Percentiles rank a stretch among this genome's conserved stretches.
These are phyloP conservation scores for Alternaria dauci DNA, from an alignment of 2,329 filamentous ascomycete genomes.

Conservation along the genomic window DNA sequence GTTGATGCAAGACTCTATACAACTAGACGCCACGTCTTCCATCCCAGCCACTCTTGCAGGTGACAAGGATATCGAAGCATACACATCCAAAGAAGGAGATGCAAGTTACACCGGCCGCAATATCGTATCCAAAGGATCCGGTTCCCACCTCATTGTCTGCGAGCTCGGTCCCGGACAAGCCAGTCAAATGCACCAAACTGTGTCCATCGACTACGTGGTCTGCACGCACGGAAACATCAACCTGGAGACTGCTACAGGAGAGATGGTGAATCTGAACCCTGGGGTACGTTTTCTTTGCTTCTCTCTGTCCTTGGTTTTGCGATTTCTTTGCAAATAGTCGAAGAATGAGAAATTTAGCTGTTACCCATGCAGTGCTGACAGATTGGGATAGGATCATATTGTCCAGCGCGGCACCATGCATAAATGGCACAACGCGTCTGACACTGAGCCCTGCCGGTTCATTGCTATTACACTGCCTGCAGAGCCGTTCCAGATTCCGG, in stretches of 20 bases:
- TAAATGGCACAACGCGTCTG: constrained; percentile 27
- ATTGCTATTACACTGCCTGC: constrained; percentile 32
- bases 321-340: not conserved
- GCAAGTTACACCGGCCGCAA: constrained; percentile 15
- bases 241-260: constrained; percentile 31
- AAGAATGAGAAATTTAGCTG: not conserved
- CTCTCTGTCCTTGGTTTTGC: not conserved
- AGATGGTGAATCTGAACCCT: constrained; percentile 20
- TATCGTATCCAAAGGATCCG: constrained; percentile 23
- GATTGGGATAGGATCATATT: constrained; percentile 20
- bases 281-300: constrained; percentile 13
- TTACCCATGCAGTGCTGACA: not conserved
- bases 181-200: constrained; percentile 29
- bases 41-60: constrained; percentile 53
- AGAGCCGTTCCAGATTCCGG: constrained; percentile 32
- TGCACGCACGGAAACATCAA: constrained; percentile 26
- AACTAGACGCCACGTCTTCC: constrained; percentile 52
- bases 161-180: constrained; percentile 24
- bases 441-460: constrained; percentile 33
- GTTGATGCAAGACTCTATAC: not conserved
- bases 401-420: constrained; percentile 36
- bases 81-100: constrained; percentile 28
- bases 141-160: constrained; percentile 18
- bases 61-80: constrained; percentile 53
- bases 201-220: constrained; percentile 30